phyloP scores from a whole-genome alignment of 306 rosid species.

The Prunus dulcis region DNA sequence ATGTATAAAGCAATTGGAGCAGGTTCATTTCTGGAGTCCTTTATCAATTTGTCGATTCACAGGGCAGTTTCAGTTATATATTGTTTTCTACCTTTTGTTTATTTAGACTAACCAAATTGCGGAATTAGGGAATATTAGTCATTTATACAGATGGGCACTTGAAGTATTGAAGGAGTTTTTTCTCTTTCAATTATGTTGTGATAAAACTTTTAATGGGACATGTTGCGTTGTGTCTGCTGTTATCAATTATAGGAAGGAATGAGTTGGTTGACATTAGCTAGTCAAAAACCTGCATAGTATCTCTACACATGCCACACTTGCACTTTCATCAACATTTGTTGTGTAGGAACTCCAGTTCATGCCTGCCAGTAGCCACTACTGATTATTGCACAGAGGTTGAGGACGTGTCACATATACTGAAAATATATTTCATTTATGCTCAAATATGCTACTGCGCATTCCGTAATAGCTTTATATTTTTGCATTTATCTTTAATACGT shows the following conservation, averaged over 20 bases:
- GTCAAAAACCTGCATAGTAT: neutral
- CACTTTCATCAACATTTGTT: too few species aligned
- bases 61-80: neutral
- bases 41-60: neutral
- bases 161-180: too few species aligned
- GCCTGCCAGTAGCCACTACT: neutral
- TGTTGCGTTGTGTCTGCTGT: neutral
- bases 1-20: conserved; percentile 80
- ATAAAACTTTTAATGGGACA: neutral
- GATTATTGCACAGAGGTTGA: neutral
- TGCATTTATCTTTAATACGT: neutral
- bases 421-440: too few species aligned
- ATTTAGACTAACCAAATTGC: neutral
- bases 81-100: neutral
- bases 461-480: neutral
- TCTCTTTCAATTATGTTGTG: too few species aligned
- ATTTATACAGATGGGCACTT: neutral
- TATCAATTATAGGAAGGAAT: neutral
- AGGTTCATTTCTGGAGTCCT: conserved; percentile 48
- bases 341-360: neutral
- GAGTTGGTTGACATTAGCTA: neutral
- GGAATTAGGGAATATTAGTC: neutral
- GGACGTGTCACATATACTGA: neutral
- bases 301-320: too few species aligned
- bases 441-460: neutral